Evolutionary conservation across 2,329 filamentous ascomycete genomes (phyloP), one percentile per base, ranked within the genome.

Genomic region (Plenodomus lindquistii): DNA sequence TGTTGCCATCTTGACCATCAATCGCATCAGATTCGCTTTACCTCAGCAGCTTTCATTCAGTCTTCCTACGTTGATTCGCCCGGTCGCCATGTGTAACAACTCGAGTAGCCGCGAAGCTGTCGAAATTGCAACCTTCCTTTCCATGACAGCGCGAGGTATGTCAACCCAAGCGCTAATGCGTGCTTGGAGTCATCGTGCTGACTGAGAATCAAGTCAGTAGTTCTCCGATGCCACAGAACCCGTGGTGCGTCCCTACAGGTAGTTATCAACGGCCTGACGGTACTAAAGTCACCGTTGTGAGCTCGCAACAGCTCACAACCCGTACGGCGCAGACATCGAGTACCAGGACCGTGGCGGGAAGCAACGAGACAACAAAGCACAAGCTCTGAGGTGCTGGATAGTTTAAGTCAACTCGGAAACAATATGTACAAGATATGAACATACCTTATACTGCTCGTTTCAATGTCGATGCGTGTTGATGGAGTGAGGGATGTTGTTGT

Each of bases 191-290:
- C 31, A 35, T 35, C 16, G 16, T n/a, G 31, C 31, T 35, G 31
- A 35, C 31, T 17, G 31, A 35, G 6, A 5, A 16, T 21, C 13
- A 34, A 46, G 27, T 13, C 22, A 39, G 35, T 2, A 2, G 10
- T 11, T 24, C n/a, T 13, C 10, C 40, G n/a, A 21, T 53, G 4
- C 46, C 50, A 1, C 37, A 47, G 10, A 54, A n/a, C 20, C 50
- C 46, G 4, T 54, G 50, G 50, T 17, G 43, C 16, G 31, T 47
- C 2, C 11, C 46, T 15, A 19, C 40, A 6, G 50, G 50, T 11
- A 15, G 9, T 20, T 54, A 54, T 37, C 38, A 17, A 6, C 40
- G 50, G 17, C 13, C 37, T 0, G 37, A 54, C 24, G 40, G 36
- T 4, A 27, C 34, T 13, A 18, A 37, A 6, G 24, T 52, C 20